Percentiles rank a stretch among this genome's conserved stretches.
These are phyloP conservation scores for Botryotinia globosa DNA, from an alignment of 2,329 filamentous ascomycete genomes.

Conservation along the genomic window DNA sequence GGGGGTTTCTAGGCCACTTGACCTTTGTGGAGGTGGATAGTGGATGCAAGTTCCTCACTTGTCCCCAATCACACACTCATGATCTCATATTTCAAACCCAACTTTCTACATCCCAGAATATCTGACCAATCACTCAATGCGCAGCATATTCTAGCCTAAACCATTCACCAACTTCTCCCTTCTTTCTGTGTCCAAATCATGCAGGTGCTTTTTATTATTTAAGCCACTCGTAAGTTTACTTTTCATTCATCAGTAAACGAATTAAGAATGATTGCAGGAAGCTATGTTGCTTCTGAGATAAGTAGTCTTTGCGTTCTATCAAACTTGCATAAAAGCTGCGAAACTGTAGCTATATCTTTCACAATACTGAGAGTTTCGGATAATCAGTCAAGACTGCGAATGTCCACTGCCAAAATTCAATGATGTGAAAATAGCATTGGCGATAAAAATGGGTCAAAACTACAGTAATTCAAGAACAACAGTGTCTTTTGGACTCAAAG, in stretches of 20 bases:
- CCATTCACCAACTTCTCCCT: neutral
- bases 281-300: no score
- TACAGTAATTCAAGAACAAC: neutral
- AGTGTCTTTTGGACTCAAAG: neutral
- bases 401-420: neutral
- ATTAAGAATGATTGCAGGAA: no score
- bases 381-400: neutral
- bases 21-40: accelerated
- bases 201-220: neutral
- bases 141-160: neutral
- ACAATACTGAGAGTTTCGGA: neutral
- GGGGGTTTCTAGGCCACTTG: accelerated
- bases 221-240: neutral
- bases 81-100: neutral
- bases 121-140: neutral
- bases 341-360: no score
- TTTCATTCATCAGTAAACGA: no score
- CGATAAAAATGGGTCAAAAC: neutral
- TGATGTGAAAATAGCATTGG: neutral
- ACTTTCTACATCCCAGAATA: neutral
- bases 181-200: accelerated
- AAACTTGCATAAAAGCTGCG: neutral
- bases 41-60: no score
- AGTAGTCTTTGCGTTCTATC: neutral
- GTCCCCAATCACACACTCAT: neutral